Base-by-base conservation (phyloP, 108 stramenopile species). In the Pseudonitzschia delicatissima region DNA sequence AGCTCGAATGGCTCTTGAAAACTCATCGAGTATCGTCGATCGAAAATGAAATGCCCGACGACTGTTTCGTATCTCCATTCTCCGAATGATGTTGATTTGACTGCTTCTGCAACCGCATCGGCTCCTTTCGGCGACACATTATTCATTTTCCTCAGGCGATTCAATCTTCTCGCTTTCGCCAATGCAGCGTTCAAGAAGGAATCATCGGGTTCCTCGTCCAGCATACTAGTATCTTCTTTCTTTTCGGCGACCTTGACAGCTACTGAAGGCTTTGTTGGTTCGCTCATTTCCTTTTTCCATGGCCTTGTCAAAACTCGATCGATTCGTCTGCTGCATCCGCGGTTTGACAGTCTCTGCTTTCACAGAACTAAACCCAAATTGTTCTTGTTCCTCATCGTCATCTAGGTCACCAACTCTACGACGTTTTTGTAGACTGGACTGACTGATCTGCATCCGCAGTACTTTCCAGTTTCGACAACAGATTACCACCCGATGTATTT, bases 101-200 rank as follows among this genome's bases (percentile, higher is more conserved):
- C 66, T 1, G 88, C 84, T 49, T 78, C 67, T 5, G 81, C 73
- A 8, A 94, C 87, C 6, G 90, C 88, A 60, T 80, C 77, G 45
- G 87, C 92, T n/a, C 84, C 87, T 36, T 45, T 67, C 15, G 61
- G 32, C 12, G 44, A n/a, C 15, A 18, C 32, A 34, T 51, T 63
- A 32, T 67, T 35, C 79, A 93, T 63, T 48, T 86, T 87, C 48
- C 77, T 79, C 25, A 95, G 75, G 29, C 84, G 70, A 57, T 85
- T 77, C 68, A 95, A 68, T 7, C 94, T 72, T 40, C 91, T 80
- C 18, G 94, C 94, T 76, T 95, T 95, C 35, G 88, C 90, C 26
- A 95, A 59, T 5, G 94, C 94, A 18, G 91, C 94, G 64, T 90
- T 91, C 52, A 95, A 62, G 65, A 89, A 90, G 12, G 86, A 85